A percentile compares a stretch with the other conserved stretches of the same genome.
Conservation (phyloP, 805 yeast species). For the Lipomyces starkeyi region DNA sequence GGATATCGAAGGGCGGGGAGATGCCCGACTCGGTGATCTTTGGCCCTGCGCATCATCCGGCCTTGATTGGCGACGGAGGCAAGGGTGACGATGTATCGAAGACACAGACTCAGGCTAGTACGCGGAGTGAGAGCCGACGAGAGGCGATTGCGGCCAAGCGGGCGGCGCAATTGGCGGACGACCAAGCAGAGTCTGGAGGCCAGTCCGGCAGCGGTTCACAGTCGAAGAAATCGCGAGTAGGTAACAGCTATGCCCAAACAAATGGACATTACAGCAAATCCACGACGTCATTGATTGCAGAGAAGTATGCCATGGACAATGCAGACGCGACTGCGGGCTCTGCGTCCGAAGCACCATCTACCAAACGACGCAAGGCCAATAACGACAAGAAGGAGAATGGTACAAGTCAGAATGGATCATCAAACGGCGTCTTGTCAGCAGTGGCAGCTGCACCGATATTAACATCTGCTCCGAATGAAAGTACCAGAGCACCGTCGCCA, state of each 20-base stretch:
- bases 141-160: constrained; percentile 92
- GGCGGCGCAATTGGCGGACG: constrained; percentile 54
- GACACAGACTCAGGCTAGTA: constrained; percentile 69
- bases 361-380: constrained; percentile 30
- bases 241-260: background rate
- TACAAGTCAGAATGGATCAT: background rate
- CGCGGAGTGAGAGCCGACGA: constrained; percentile 82
- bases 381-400: constrained; percentile 31
- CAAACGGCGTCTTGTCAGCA: background rate
- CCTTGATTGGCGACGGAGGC: constrained; percentile 58
- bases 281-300: background rate
- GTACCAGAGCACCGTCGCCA: constrained; percentile 15
- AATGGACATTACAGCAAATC: constrained; percentile 38
- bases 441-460: background rate
- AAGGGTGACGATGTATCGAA: constrained; percentile 52
- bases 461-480: constrained; percentile 9
- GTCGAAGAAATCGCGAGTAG: constrained; percentile 7
- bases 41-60: constrained; percentile 88
- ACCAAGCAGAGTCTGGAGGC: constrained; percentile 21
- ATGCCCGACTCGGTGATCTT: constrained; percentile 78
- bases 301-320: constrained; percentile 15
- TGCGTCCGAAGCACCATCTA: constrained; percentile 13
- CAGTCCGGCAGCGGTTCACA: constrained; percentile 24
- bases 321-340: constrained; percentile 20
- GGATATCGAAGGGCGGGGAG: constrained; percentile 73